These are phyloP conservation scores for Themeda triandra DNA, from an alignment of 176 grass and related monocot genomes.

Conservation along the genomic window DNA sequence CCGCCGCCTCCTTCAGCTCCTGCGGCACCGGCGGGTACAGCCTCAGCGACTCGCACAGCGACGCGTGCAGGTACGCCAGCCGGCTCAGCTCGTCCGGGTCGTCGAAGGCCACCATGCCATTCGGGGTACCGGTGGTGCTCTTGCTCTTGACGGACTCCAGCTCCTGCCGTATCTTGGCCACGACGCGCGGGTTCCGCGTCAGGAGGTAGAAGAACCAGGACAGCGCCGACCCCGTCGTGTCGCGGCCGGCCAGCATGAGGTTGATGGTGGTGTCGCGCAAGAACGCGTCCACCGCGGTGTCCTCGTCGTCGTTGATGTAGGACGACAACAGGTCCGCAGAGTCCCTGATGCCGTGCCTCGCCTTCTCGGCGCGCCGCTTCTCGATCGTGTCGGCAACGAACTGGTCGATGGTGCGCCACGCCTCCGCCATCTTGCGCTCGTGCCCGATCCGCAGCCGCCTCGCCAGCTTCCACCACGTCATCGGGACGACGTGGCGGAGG, in stretches of 20 bases:
- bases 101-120: constrained; percentile 34
- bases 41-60: constrained; percentile 63
- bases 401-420: constrained; percentile 51
- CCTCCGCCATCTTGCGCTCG: constrained; percentile 46
- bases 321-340: constrained; percentile 57
- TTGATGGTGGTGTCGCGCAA: constrained; percentile 77
- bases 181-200: constrained; percentile 31
- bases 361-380: constrained; percentile 36
- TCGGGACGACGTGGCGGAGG: constrained; percentile 49
- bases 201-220: constrained; percentile 82
- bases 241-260: constrained; percentile 78
- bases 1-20: constrained; percentile 53
- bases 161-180: constrained; percentile 44
- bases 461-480: constrained; percentile 57
- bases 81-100: constrained; percentile 47
- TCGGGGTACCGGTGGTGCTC: neutral
- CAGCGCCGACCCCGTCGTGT: constrained; percentile 71
- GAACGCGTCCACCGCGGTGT: constrained; percentile 23
- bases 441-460: constrained; percentile 25
- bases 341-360: neutral
- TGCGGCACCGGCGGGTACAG: constrained; percentile 66
- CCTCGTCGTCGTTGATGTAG: constrained; percentile 43
- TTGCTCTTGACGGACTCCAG: constrained; percentile 18
- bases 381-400: constrained; percentile 61
- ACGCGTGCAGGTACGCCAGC: constrained; percentile 56